phyloP scores from a whole-genome alignment of 2,329 filamentous ascomycete genomes.

The Venturiaceae sp. region DNA sequence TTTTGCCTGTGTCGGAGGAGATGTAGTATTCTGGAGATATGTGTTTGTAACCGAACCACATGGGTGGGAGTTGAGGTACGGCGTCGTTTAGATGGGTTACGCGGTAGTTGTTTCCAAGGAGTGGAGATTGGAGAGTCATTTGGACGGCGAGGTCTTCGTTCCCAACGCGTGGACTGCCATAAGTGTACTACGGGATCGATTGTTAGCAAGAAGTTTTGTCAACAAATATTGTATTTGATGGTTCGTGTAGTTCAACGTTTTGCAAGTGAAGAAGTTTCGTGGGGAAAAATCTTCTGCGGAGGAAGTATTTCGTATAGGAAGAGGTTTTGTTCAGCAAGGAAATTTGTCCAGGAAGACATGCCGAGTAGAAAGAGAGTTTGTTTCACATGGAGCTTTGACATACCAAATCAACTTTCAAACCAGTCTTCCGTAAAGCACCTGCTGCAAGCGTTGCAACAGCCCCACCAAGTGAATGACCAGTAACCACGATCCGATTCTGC shows the following conservation, averaged over 20 bases:
- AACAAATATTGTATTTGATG: too few relatives aligned
- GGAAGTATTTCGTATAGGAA: too few relatives aligned
- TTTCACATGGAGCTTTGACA: not conserved
- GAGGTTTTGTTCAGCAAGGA: too few relatives aligned
- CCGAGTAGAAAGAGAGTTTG: too few relatives aligned
- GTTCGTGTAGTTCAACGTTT: not conserved
- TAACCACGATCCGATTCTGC: slow-evolving; percentile 35
- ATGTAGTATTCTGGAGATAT: slow-evolving; percentile 1
- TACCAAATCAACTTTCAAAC: slow-evolving; percentile 12
- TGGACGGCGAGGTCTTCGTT: not conserved
- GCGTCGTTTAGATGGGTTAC: not conserved
- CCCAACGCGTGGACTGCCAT: not conserved
- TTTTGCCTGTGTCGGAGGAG: not conserved
- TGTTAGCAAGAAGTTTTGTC: too few relatives aligned
- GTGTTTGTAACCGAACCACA: not conserved
- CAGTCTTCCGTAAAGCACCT: slow-evolving; percentile 42
- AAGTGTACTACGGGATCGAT: not conserved
- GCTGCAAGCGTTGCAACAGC: slow-evolving; percentile 53
- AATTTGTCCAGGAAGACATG: too few relatives aligned
- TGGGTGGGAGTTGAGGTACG: not conserved
- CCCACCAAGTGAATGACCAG: slow-evolving; percentile 61
- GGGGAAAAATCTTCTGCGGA: too few relatives aligned
- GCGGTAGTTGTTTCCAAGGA: not conserved
- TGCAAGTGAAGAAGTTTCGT: too few relatives aligned
- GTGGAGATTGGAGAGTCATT: not conserved